These are phyloP conservation scores for Erodium maritimum DNA, from an alignment of 345 rosid species.

Conservation along the genomic window DNA sequence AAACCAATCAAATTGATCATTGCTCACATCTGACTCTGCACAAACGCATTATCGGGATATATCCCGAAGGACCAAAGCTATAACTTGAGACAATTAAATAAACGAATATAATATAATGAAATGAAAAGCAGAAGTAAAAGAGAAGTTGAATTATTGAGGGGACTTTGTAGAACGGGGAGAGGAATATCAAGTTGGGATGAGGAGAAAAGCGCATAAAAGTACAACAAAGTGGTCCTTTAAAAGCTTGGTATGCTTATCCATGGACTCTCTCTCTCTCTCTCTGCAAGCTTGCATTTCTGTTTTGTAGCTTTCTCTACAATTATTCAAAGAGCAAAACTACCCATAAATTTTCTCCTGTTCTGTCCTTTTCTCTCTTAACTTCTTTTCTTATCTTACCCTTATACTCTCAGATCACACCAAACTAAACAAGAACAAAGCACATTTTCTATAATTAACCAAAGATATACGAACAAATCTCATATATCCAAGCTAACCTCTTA, in stretches of 20 bases:
- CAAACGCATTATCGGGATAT: background rate
- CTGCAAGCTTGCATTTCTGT: background rate
- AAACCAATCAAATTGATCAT: too few species aligned
- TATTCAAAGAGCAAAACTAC: background rate
- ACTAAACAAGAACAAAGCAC: background rate
- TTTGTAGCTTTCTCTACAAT: background rate
- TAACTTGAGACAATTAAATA: too few species aligned
- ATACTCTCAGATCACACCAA: background rate
- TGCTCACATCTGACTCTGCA: too few species aligned
- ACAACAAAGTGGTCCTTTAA: background rate
- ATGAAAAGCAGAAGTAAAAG: too few species aligned
- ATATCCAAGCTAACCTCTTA: too few species aligned
- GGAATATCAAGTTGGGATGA: background rate
- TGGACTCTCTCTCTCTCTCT: background rate
- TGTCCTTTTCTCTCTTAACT: background rate
- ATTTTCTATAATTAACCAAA: too few species aligned
- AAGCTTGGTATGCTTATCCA: background rate
- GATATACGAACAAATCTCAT: too few species aligned
- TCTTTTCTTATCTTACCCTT: background rate
- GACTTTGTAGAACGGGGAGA: background rate
- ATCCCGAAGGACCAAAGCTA: too few species aligned
- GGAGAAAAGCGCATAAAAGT: background rate
- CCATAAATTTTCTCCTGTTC: slow-evolving; percentile 1
- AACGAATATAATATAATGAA: too few species aligned
- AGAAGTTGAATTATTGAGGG: background rate